These are phyloP conservation scores for Mrakia blollopis DNA, from an alignment of 768 basidiomycete species.

Conservation along the genomic window DNA sequence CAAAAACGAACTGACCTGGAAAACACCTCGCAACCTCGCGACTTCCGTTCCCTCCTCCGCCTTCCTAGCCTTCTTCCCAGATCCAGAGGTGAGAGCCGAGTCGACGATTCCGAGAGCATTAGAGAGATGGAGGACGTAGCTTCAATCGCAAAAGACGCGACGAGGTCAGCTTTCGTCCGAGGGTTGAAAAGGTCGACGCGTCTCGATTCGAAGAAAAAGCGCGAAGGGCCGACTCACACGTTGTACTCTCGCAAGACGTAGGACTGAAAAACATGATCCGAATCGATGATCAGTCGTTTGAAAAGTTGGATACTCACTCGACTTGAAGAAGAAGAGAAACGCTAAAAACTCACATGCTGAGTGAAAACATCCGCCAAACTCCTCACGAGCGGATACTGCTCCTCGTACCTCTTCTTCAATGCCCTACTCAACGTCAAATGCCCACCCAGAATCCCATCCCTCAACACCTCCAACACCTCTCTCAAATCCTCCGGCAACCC, in stretches of 20 bases:
- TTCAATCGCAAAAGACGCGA: slow-evolving; percentile 17
- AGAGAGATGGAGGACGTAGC: slow-evolving; percentile 32
- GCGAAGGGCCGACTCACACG: slow-evolving; percentile 3
- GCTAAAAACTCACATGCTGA: slow-evolving; percentile 62
- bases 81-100: slow-evolving; percentile 24
- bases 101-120: slow-evolving; percentile 34
- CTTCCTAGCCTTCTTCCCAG: slow-evolving; percentile 16
- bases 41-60: slow-evolving; percentile 22
- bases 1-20: slow-evolving; percentile 15
- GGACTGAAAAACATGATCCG: slow-evolving; percentile 54
- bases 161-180: not conserved
- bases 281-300: not conserved
- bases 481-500: slow-evolving; percentile 76
- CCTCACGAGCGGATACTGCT: slow-evolving; percentile 89
- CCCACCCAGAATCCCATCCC: slow-evolving; percentile 79
- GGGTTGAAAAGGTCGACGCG: not conserved
- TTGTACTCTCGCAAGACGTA: slow-evolving; percentile 85
- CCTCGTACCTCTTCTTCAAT: slow-evolving; percentile 83
- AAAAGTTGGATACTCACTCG: too few species aligned
- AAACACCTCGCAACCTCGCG: slow-evolving; percentile 20
- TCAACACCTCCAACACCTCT: slow-evolving; percentile 77
- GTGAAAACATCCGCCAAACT: slow-evolving; percentile 95
- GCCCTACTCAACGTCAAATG: slow-evolving; percentile 80
- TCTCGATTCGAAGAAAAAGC: not conserved
- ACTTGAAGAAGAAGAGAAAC: not conserved